Evolutionary conservation across 2,329 filamentous ascomycete species (phyloP), one percentile per base, ranked within the genome.

Genomic region (Ascochyta fabae): DNA sequence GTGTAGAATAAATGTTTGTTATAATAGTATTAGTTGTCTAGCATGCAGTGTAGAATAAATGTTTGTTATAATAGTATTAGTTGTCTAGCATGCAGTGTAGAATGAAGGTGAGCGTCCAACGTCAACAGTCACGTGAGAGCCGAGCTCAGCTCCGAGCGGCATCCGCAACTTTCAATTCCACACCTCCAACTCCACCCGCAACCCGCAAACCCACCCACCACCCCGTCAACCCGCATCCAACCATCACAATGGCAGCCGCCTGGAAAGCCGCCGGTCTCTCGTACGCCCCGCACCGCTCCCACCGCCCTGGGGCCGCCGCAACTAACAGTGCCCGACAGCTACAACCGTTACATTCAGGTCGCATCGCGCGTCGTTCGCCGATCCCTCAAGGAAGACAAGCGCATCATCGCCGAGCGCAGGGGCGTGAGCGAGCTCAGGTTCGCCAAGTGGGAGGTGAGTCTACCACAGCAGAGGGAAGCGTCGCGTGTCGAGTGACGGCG

Each of bases 321-420:
- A 71, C 68, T 73, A 63, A 71, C 69, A 58, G 16, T 31, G 46
- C 52, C 50, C 41, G 47, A 62, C 79, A 99, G 95, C 83, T 99
- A 99, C 91, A 99, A 99, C 89, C 95, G 93, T 84, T 98, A 97
- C 88, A 88, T 99, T 78, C 88, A 93, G 76, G 87, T 99, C 82
- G 92, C 95, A 75, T 88, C 93, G 80, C 92, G 93, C 80, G 90
- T 91, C 76, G 91, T 99, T 79, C 95, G 96, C 83, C 90, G 92
- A 79, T 96, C 92, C 78, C 85, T 99, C 79, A 97, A 98, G 86
- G 95, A 99, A 76, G 91, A 95, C 56, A 89, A 92, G 84, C 88
- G 95, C 82, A 79, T 97, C 67, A 78, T 78, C 68, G 92, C 93
- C 65, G 95, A 98, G 86, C 89, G 91, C 77, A 88, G 95, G 77